Evolutionary conservation across 495 filamentous ascomycete species (phyloP).

Genomic region (Cercophora sp.): DNA sequence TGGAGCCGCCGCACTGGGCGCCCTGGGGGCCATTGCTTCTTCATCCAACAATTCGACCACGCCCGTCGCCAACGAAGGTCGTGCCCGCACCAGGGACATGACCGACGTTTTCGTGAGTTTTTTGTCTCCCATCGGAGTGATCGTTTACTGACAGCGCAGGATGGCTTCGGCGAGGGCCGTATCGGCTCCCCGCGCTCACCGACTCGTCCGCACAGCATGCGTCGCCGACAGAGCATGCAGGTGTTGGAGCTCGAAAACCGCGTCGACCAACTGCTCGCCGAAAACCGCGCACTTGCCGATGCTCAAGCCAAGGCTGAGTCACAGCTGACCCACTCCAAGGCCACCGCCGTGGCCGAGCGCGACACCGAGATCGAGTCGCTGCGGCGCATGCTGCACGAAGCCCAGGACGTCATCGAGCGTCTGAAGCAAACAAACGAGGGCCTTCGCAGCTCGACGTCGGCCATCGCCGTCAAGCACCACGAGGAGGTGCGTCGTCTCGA

Average conservation of each 20-base stretch:
- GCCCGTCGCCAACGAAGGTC: slow-evolving; percentile 75
- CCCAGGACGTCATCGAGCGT: slow-evolving; percentile 74
- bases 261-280: slow-evolving; percentile 74
- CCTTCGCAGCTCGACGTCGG: slow-evolving; percentile 66
- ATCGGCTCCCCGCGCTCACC: slow-evolving; percentile 85
- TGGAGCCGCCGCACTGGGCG: slow-evolving; percentile 35
- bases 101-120: slow-evolving; percentile 87
- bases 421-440: slow-evolving; percentile 76
- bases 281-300: slow-evolving; percentile 73
- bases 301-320: slow-evolving; percentile 65
- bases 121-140: slow-evolving; percentile 12
- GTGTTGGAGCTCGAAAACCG: slow-evolving; percentile 73
- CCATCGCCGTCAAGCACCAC: slow-evolving; percentile 68
- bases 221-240: slow-evolving; percentile 94
- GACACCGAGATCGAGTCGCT: slow-evolving; percentile 80
- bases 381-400: slow-evolving; percentile 66
- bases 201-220: slow-evolving; percentile 91
- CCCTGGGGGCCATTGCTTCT: slow-evolving; percentile 27
- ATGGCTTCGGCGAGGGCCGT: slow-evolving; percentile 90
- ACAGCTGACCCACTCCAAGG: slow-evolving; percentile 36
- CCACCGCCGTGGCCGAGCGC: slow-evolving; percentile 54
- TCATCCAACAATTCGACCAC: slow-evolving; percentile 57
- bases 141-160: slow-evolving; percentile 48
- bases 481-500: slow-evolving; percentile 59
- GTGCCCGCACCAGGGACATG: slow-evolving; percentile 78